Conservation (phyloP, 2,329 filamentous ascomycete species). For the Aureobasidium sp. region DNA sequence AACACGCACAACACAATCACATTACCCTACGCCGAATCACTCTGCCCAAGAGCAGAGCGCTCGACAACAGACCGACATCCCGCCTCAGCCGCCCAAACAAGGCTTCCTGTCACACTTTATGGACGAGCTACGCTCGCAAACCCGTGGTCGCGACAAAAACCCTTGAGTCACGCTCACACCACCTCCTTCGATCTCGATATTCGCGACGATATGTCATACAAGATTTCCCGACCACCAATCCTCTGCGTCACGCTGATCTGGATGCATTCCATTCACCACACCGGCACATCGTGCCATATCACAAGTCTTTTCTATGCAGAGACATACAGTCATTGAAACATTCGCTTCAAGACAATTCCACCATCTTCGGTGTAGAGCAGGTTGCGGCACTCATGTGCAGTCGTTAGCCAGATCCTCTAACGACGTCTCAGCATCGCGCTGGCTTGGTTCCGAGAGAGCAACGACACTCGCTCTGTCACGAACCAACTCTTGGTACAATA, state of each 20-base stretch:
- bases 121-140: conserved; percentile 45
- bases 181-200: background rate
- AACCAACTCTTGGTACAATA: background rate
- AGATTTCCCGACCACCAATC: background rate
- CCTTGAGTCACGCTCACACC: background rate
- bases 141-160: conserved; percentile 25
- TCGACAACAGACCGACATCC: no score
- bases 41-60: background rate
- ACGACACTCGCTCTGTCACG: background rate
- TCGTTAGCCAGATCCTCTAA: background rate
- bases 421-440: background rate
- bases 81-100: conserved; percentile 16
- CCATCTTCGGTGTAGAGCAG: background rate
- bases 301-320: background rate
- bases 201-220: background rate
- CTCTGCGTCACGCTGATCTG: background rate
- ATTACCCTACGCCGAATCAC: background rate
- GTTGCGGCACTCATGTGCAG: no score
- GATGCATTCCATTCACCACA: background rate
- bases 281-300: background rate
- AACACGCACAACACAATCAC: background rate
- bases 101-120: conserved; percentile 42
- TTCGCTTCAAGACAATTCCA: background rate
- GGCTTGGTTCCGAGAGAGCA: background rate
- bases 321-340: background rate